Evolutionary conservation across 75 land plant species (phyloP).

Genomic region (Selaginella moellendorffii): DNA sequence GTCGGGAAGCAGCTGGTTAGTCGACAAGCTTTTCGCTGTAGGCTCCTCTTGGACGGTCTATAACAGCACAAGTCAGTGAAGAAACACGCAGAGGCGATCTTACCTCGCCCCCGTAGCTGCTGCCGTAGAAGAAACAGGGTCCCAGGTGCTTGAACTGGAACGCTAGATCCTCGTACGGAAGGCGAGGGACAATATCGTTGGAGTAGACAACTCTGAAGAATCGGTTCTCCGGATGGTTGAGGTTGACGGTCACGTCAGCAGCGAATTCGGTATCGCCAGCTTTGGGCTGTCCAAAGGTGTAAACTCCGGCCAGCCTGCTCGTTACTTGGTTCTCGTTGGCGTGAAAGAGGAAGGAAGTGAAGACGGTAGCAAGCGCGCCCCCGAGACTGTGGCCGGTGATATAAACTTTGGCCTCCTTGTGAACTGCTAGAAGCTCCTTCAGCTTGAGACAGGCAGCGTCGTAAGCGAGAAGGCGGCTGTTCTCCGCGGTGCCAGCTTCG

Average conservation of each 20-base stretch:
- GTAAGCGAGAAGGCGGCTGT: neutral
- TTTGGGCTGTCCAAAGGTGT: slow-evolving; percentile 43
- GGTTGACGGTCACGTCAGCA: slow-evolving; percentile 12
- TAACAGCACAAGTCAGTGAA: no score
- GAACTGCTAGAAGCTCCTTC: slow-evolving; percentile 10
- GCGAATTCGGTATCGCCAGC: slow-evolving; percentile 44
- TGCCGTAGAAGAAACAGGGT: slow-evolving; percentile 17
- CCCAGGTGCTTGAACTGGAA: slow-evolving; percentile 9
- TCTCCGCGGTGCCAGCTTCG: neutral
- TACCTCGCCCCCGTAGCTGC: no score
- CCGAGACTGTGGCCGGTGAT: slow-evolving; percentile 65
- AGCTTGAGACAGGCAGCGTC: slow-evolving; percentile 8
- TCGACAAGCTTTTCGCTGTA: no score
- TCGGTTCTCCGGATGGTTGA: neutral
- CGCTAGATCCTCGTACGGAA: slow-evolving; percentile 36
- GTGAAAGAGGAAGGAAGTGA: slow-evolving; percentile 30
- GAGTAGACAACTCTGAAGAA: slow-evolving; percentile 47
- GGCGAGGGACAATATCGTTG: slow-evolving; percentile 53
- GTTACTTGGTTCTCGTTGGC: slow-evolving; percentile 9
- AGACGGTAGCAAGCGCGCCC: slow-evolving; percentile 49
- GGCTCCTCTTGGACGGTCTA: no score
- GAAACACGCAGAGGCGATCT: no score
- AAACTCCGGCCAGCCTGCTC: slow-evolving; percentile 16
- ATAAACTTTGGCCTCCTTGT: slow-evolving; percentile 29
- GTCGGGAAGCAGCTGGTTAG: no score